Evolutionary conservation across 2,329 filamentous ascomycete species (phyloP).

Genomic region (Falciphora oryzae): DNA sequence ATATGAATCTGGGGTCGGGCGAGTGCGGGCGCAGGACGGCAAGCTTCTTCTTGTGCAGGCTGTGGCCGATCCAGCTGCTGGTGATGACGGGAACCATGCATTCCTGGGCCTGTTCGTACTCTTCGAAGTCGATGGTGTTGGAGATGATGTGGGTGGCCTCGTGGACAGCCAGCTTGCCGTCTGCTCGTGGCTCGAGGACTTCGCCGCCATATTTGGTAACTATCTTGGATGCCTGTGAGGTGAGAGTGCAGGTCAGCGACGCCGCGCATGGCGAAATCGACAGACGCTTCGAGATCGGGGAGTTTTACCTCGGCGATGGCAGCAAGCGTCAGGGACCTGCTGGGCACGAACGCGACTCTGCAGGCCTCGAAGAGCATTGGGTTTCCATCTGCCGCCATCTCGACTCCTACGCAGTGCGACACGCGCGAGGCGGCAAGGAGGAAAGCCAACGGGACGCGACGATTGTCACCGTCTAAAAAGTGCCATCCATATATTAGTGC

Average conservation of each 20-base stretch:
- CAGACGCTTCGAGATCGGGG: neutral
- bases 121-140: constrained; percentile 83
- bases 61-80: constrained; percentile 71
- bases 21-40: constrained; percentile 79
- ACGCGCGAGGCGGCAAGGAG: neutral
- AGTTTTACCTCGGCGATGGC: constrained; percentile 33
- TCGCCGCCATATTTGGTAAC: constrained; percentile 45
- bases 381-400: constrained; percentile 1
- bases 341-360: constrained; percentile 40
- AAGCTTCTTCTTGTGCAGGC: constrained; percentile 62
- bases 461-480: neutral
- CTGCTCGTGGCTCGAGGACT: constrained; percentile 39
- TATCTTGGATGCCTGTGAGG: constrained; percentile 33
- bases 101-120: constrained; percentile 69
- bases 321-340: constrained; percentile 32
- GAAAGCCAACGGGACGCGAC: neutral
- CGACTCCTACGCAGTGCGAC: neutral
- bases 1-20: constrained; percentile 85
- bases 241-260: constrained; percentile 2
- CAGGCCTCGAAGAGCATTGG: constrained; percentile 21
- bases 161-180: constrained; percentile 43
- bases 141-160: constrained; percentile 54
- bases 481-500: neutral
- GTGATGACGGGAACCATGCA: constrained; percentile 80
- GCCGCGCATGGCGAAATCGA: neutral